Evolutionary conservation across 306 rosid species (phyloP), one percentile per base, ranked within the genome.

Genomic region (Elaeagnus macrophylla): DNA sequence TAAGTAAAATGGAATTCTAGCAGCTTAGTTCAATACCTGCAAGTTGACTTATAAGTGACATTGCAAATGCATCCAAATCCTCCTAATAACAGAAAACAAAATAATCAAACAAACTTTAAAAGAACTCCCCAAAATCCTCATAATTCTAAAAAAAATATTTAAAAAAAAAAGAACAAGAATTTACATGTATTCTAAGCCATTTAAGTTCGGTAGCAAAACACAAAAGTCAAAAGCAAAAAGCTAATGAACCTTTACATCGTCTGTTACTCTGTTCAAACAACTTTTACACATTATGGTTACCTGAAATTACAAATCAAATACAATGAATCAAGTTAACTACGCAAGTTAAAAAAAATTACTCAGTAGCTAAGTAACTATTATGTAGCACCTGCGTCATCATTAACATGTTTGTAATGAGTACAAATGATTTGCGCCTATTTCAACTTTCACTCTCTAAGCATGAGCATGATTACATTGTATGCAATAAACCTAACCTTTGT

Each of bases 51-150:
- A 47, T 76, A 60, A 12, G 79, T 75, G 51, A 83, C 81, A 64
- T 81, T 83, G 81, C 99, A 91, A 80, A 91, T 76, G 68, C 95
- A 91, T 64, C 94, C 97, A 71, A 73, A 81, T 54, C 42, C 81
- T 68, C 77, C 99, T 91, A 81, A 72, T 54, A 76, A 42, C 32
- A 60, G 36, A 37, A 51, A 56, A 51, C 46, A 51, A 49, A 64
- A 11, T 15, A 48, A 44, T 8, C 8, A 57, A 44, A 19, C 12
- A 7, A 57, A 40, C 5, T 12, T 42, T 20, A 32, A 32, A 25
- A n/a, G n/a, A n/a, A n/a, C n/a, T n/a, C n/a, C n/a, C n/a, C n/a
- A n/a, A n/a, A n/a, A n/a, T n/a, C n/a, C n/a, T n/a, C n/a, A n/a
- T n/a, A n/a, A n/a, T n/a, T n/a, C n/a, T 44, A 36, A 11, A 40